Evolutionary conservation across 108 stramenopile species (phyloP).

Genomic region (Ochromonas danica): DNA sequence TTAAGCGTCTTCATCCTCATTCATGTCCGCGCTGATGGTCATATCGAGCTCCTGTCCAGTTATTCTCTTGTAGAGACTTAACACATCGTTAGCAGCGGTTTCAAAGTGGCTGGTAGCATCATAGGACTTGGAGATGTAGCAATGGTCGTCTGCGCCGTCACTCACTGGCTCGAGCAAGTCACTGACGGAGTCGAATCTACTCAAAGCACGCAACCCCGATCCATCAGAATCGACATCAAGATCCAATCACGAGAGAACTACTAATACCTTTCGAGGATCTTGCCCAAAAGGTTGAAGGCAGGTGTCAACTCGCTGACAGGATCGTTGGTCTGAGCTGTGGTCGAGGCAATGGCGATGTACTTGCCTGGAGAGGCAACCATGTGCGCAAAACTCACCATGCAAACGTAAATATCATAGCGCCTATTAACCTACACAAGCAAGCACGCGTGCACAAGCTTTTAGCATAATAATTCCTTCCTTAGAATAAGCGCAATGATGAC

Average conservation of each 20-base stretch:
- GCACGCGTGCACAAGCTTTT: neutral
- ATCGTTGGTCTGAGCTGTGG: constrained; percentile 80
- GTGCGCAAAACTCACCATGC: constrained; percentile 71
- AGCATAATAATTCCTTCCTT: neutral
- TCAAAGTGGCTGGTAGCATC: constrained; percentile 99
- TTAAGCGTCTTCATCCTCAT: constrained; percentile 36
- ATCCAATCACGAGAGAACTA: neutral
- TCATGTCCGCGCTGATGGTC: constrained; percentile 57
- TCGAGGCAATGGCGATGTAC: constrained; percentile 95
- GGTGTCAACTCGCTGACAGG: constrained; percentile 89
- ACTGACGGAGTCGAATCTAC: constrained; percentile 77
- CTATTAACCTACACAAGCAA: constrained; percentile 46
- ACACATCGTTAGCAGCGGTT: constrained; percentile 78
- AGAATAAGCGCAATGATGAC: constrained; percentile 32
- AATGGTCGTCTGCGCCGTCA: constrained; percentile 81
- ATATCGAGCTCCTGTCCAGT: constrained; percentile 93
- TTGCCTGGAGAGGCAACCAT: constrained; percentile 77
- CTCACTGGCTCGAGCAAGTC: constrained; percentile 80
- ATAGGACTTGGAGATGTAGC: constrained; percentile 85
- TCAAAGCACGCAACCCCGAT: constrained; percentile 20
- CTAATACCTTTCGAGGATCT: constrained; percentile 71
- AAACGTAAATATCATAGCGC: constrained; percentile 94
- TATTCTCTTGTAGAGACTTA: constrained; percentile 86
- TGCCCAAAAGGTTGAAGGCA: constrained; percentile 83
- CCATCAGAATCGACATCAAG: neutral